phyloP scores from a whole-genome alignment of 169 alveolate species.

The Plasmodium reichenowi region DNA sequence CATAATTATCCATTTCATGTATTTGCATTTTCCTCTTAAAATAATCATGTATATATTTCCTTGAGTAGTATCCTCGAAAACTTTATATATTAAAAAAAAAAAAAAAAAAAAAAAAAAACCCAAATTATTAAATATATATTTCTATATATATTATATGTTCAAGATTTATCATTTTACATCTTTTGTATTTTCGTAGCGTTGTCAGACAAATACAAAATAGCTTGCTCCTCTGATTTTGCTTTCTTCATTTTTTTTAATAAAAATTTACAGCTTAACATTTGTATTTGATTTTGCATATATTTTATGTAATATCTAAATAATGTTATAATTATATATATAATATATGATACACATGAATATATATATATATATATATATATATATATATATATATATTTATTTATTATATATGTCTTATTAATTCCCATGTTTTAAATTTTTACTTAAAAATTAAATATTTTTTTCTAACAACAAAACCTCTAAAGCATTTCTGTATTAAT shows the following conservation, averaged over 20 bases:
- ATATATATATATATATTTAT: not conserved
- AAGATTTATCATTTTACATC: conserved; percentile 16
- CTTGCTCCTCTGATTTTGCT: conserved; percentile 29
- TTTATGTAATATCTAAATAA: conserved; percentile 29
- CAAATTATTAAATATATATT: not conserved
- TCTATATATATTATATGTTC: not conserved
- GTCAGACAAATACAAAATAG: conserved; percentile 19
- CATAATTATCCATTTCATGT: conserved; percentile 44
- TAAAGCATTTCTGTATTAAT: conserved; percentile 38
- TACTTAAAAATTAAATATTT: conserved; percentile 56
- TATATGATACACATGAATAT: not conserved
- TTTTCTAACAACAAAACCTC: conserved; percentile 41
- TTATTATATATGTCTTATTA: too few species aligned
- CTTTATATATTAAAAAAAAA: conserved; percentile 1
- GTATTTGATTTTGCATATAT: conserved; percentile 7
- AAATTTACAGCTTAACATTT: conserved; percentile 33
- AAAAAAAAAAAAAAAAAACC: not conserved
- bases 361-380: not conserved
- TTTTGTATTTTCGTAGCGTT: conserved; percentile 66
- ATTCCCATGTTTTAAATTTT: not conserved
- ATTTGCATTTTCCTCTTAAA: conserved; percentile 58
- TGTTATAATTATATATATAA: too few species aligned
- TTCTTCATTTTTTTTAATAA: conserved; percentile 44
- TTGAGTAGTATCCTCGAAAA: conserved; percentile 59
- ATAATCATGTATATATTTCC: conserved; percentile 72